Evolutionary conservation across 2,329 filamentous ascomycete genomes (phyloP).

Genomic region (Apiospora phragmitis): DNA sequence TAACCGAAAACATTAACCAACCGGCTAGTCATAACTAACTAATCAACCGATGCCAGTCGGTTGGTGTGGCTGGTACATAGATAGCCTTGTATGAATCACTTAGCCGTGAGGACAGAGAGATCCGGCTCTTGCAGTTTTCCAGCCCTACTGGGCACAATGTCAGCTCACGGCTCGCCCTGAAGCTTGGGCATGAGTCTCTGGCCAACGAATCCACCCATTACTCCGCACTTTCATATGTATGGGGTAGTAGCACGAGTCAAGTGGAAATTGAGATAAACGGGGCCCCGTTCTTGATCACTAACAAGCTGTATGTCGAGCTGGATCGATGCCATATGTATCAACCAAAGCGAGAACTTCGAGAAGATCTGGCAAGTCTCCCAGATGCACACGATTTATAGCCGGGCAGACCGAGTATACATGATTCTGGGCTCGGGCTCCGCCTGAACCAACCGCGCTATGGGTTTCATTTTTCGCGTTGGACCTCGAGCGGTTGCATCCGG

Average conservation of each 20-base stretch:
- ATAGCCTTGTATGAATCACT: not conserved
- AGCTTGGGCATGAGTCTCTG: not conserved
- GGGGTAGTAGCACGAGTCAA: not conserved
- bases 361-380: not conserved
- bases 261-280: not conserved
- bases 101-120: not conserved
- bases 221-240: not conserved
- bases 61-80: no score
- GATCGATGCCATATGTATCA: not conserved
- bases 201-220: not conserved
- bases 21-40: no score
- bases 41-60: no score
- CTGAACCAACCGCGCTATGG: not conserved
- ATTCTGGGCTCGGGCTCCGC: not conserved
- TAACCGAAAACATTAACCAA: no score
- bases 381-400: not conserved
- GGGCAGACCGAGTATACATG: not conserved
- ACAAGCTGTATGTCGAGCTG: not conserved
- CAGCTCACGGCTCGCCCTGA: not conserved
- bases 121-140: not conserved
- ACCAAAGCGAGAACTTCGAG: not conserved
- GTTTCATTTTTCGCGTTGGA: not conserved
- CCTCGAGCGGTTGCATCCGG: not conserved
- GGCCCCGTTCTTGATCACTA: not conserved
- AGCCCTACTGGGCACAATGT: not conserved